Evolutionary conservation across 1,284 basidiomycete genomes (phyloP), one percentile per base, ranked within the genome.

Genomic region (Malassezia nana): DNA sequence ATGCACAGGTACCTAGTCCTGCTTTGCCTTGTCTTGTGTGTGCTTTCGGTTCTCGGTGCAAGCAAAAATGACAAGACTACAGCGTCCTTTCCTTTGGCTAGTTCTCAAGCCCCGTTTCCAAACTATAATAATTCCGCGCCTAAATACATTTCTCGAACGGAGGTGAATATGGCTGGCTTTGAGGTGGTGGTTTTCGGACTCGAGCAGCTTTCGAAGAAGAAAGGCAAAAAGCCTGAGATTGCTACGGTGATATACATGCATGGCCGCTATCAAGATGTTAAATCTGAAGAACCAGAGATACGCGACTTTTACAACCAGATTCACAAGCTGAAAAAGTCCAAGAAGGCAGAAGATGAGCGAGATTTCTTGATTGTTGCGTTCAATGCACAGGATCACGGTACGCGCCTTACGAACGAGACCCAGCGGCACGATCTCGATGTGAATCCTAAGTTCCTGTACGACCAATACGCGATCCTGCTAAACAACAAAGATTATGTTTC

Each of bases 381-480:
- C 24, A 75, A 76, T 39, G 70, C 68, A 4, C 57, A 74, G 40
- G 74, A 76, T 33, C 75, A 76, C 33, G 75, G 75, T 1, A 59
- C 67, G 12, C 62, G 75, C n/a, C 52, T 51, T 6, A 69, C 71
- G n/a, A 61, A 65, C 9, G 46, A 52, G 3, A 42, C 52, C 28
- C 63, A 63, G 0, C 72, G 75, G 35, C 54, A 65, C 22, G 69
- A 38, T 20, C 35, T 38, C 18, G 18, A 38, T 9, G 16, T 20
- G 6, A 38, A 38, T 18, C 35, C 35, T 0, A 78, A 83, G 58
- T 84, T 82, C 62, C 79, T 87, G 1, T 86, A 85, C 1, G 85
- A 85, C 0, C 86, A 87, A 64, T 78, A 83, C 0, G 78, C 82
- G 0, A 87, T 85, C 85, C 78, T 84, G 26, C 75, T 78, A 1